Percentiles rank a stretch among this genome's conserved stretches.
phyloP scores from a whole-genome alignment of 768 basidiomycete species.

The Pisolithus orientalis region DNA sequence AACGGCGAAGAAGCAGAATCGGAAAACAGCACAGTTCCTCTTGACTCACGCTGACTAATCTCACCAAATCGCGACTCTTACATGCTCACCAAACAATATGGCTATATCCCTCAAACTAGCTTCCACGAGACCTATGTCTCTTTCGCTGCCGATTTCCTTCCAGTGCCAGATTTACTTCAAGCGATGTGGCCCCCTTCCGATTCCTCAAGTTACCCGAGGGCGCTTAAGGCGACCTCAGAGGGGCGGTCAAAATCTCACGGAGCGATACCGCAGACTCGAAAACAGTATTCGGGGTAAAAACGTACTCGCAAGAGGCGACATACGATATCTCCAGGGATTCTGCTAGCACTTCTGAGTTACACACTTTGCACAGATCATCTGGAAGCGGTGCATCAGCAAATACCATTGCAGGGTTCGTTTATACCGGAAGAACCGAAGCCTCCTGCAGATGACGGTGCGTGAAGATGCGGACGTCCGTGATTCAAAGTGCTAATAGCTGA shows the following conservation, averaged over 20 bases:
- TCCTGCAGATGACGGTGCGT: conserved; percentile 62
- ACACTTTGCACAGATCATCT: neutral
- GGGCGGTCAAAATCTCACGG: conserved; percentile 56
- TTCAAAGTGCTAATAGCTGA: neutral
- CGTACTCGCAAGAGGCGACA: conserved; percentile 27
- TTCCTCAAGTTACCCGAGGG: neutral
- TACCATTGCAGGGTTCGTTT: conserved; percentile 19
- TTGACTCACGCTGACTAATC: no score
- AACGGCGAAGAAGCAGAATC: no score
- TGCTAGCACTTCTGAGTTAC: conserved; percentile 2
- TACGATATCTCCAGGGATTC: conserved; percentile 15
- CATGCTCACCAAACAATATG: no score
- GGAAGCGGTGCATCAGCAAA: neutral
- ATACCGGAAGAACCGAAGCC: conserved; percentile 58
- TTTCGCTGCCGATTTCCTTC: no score
- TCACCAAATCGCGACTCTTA: no score
- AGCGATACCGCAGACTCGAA: conserved; percentile 52
- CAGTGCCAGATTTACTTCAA: no score
- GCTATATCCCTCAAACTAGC: no score
- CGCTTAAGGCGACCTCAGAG: neutral
- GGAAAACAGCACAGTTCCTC: no score
- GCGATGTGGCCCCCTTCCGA: no score
- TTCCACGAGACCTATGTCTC: no score
- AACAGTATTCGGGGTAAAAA: conserved; percentile 42
- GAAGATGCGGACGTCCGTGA: neutral